Percentiles rank a stretch among this genome's conserved stretches.
These are phyloP conservation scores for Alloteropsis angusta DNA, from an alignment of 202 grass and related monocot species.

Conservation along the genomic window DNA sequence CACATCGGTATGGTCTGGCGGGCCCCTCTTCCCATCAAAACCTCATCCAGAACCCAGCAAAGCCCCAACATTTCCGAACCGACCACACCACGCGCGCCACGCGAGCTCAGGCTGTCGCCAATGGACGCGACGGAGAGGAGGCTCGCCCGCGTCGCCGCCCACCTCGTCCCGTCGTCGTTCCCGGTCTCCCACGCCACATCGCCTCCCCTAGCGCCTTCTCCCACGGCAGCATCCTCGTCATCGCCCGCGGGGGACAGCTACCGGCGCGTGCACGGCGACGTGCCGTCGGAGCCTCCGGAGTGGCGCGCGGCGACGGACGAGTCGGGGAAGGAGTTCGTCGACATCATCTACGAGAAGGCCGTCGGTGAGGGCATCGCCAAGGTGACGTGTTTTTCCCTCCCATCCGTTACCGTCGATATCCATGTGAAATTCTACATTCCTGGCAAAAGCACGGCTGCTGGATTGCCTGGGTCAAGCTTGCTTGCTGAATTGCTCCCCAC, in stretches of 20 bases:
- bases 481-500: neutral
- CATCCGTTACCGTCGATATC: neutral
- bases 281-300: constrained; percentile 44
- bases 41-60: constrained; percentile 12
- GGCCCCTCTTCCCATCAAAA: neutral
- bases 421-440: neutral
- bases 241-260: constrained; percentile 55
- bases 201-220: constrained; percentile 3
- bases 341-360: constrained; percentile 89
- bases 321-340: constrained; percentile 57
- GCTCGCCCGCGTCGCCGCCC: constrained; percentile 46
- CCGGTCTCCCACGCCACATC: constrained; percentile 6
- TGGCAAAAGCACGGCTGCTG: neutral
- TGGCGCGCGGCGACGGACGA: constrained; percentile 57
- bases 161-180: constrained; percentile 38
- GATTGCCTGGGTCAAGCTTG: neutral
- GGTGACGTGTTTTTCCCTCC: constrained; percentile 12
- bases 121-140: constrained; percentile 47
- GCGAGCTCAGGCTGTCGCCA: neutral
- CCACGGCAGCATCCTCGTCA: neutral
- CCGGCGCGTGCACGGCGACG: constrained; percentile 56
- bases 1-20: neutral
- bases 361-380: constrained; percentile 79
- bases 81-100: neutral
- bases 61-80: neutral